These are phyloP conservation scores for Obelidium mucronatum DNA, from an alignment of 192 early-diverging fungal genomes.

Conservation along the genomic window DNA sequence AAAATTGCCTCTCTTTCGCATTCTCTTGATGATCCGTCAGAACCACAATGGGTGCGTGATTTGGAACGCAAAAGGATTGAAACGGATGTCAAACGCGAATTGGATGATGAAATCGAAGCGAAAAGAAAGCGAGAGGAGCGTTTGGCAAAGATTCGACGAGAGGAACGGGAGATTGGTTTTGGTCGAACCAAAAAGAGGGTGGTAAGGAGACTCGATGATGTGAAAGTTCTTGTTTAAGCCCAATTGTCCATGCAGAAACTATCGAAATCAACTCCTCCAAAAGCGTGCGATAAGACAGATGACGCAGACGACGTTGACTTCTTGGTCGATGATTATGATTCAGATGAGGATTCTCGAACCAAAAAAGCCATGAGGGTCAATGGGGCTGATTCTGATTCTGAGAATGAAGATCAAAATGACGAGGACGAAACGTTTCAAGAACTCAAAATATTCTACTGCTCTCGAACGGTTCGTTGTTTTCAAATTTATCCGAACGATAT, in stretches of 20 bases:
- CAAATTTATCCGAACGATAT: neutral
- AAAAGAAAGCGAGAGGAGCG: neutral
- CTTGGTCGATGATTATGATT: slow-evolving; percentile 69
- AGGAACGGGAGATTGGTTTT: slow-evolving; percentile 16
- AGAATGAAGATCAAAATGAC: slow-evolving; percentile 22
- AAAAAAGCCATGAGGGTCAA: neutral
- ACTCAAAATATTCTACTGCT: slow-evolving; percentile 54
- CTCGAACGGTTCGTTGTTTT: slow-evolving; percentile 47
- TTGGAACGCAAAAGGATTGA: slow-evolving; percentile 1
- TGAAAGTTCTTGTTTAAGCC: neutral
- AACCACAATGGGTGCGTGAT: slow-evolving; percentile 49
- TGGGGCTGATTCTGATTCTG: slow-evolving; percentile 5
- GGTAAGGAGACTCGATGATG: neutral
- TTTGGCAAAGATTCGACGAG: slow-evolving; percentile 21
- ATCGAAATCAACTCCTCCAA: neutral
- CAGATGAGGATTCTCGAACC: slow-evolving; percentile 53
- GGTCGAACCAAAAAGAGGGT: neutral
- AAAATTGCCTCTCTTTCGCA: neutral
- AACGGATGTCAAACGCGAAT: neutral
- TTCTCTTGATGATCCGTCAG: slow-evolving; percentile 19
- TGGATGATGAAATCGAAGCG: neutral
- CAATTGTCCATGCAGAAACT: neutral
- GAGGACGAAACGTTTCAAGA: slow-evolving; percentile 61
- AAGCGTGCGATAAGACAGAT: neutral
- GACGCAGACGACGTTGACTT: slow-evolving; percentile 52